phyloP scores from a whole-genome alignment of 1,139 yeast genomes.

The Pichia sp. region DNA sequence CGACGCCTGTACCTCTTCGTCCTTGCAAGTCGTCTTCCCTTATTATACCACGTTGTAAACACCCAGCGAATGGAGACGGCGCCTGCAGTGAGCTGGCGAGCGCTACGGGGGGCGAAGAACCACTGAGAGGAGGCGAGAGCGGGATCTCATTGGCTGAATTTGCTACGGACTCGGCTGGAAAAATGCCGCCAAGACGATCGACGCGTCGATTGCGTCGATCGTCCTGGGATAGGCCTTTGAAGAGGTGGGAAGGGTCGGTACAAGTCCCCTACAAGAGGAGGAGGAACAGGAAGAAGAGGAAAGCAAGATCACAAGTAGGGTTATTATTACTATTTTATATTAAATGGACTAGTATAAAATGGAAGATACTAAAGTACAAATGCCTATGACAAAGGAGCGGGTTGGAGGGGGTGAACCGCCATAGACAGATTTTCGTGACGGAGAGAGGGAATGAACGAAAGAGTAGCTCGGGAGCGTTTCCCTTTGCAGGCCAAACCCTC shows the following conservation, averaged over 20 bases:
- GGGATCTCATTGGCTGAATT: conserved; percentile 6
- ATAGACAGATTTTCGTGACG: background rate
- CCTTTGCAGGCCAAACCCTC: background rate
- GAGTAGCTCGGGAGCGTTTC: background rate
- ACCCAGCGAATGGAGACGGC: background rate
- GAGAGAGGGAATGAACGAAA: background rate
- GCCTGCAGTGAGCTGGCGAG: background rate
- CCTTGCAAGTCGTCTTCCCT: background rate
- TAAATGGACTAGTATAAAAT: conserved; percentile 4
- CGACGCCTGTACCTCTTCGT: no score
- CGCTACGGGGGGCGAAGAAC: background rate
- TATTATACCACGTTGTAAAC: background rate
- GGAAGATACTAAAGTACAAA: conserved; percentile 7
- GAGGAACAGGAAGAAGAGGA: no score
- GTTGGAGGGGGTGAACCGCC: background rate
- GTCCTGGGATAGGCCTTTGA: background rate
- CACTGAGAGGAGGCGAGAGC: background rate
- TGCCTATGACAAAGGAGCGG: background rate
- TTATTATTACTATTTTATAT: conserved; percentile 3
- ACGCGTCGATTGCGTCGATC: conserved; percentile 2
- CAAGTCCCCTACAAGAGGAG: no score
- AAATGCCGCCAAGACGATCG: no score
- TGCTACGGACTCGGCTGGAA: no score
- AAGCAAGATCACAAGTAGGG: no score
- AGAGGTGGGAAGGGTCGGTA: no score